Percentiles rank a stretch among this genome's conserved stretches.
These are phyloP conservation scores for Scleromitrula shiraiana DNA, from an alignment of 2,329 filamentous ascomycete species.

Conservation along the genomic window DNA sequence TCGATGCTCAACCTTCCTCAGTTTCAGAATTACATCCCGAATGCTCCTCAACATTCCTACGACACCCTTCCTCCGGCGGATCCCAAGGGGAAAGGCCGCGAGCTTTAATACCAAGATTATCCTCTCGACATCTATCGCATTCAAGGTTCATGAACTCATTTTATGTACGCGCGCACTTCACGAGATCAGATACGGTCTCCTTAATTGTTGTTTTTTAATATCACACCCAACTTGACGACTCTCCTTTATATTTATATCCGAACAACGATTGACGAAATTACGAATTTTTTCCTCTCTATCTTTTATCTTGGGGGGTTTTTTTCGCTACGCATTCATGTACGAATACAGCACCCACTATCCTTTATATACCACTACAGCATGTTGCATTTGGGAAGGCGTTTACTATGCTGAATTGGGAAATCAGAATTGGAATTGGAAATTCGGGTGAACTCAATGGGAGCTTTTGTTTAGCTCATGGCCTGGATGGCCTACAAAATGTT, in stretches of 20 bases:
- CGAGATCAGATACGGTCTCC: slow-evolving; percentile 9
- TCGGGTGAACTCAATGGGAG: not conserved
- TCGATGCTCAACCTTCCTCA: slow-evolving; percentile 15
- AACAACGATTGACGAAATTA: slow-evolving; percentile 23
- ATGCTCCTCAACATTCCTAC: slow-evolving; percentile 21
- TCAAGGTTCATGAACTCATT: slow-evolving; percentile 13
- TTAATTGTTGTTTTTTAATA: slow-evolving; percentile 18
- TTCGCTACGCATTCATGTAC: slow-evolving; percentile 27
- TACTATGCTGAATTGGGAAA: not conserved
- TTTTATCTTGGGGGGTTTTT: too few species aligned
- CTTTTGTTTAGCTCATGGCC: not conserved
- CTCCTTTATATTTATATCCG: slow-evolving; percentile 19
- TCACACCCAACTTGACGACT: slow-evolving; percentile 15
- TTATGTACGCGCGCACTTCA: not conserved
- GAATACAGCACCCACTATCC: slow-evolving; percentile 27
- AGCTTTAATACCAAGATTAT: slow-evolving; percentile 19
- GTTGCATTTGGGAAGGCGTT: slow-evolving; percentile 25
- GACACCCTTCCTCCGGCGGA: slow-evolving; percentile 20
- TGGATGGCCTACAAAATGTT: slow-evolving; percentile 7
- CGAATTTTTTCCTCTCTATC: too few species aligned
- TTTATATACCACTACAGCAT: slow-evolving; percentile 17
- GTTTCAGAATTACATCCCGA: slow-evolving; percentile 8
- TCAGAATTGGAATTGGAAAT: slow-evolving; percentile 10
- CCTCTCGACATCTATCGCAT: slow-evolving; percentile 10
- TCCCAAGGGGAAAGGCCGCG: slow-evolving; percentile 28